Evolutionary conservation across 805 yeast genomes (phyloP), one percentile per base, ranked within the genome.

Genomic region (Saccharomycopsis javanensis): DNA sequence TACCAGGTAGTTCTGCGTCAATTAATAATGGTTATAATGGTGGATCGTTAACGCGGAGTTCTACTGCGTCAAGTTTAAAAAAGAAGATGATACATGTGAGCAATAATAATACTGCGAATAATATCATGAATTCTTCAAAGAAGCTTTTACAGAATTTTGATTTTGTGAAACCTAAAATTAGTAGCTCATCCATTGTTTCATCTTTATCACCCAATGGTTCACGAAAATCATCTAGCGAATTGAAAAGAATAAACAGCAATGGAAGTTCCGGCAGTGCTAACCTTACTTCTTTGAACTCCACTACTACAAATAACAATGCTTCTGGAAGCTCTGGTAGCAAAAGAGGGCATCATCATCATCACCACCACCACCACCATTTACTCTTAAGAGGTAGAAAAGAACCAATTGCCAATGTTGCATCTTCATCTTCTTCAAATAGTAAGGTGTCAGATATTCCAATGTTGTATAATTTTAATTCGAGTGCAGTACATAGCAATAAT

Each of bases 381-480:
- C 37, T 48, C 18, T 34, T 60, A 31, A 54, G 46, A 30, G 28
- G 54, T 13, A 53, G 57, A 35, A 58, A 56, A 18, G 61, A 58
- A 8, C 25, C 30, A 10, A 54, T 42, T 16, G 25, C 53, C 6
- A 60, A 60, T 46, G 46, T 55, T 31, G 48, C 59, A 16, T 70
- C 74, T 1, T 69, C 72, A 0, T 64, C 71, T 0, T 66, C 66
- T 33, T 70, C 74, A 1, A 71, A 69, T 55, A 70, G 73, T 4
- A 64, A 64, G 55, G 58, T 64, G 2, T 61, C 60, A 3, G 66
- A 64, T 35, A 66, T 66, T 6, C 67, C 67, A 34, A 57, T 69
- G 7, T 34, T 69, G 25, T 71, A 71, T 54, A 66, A 71, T 1
- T 71, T 71, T 57, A 68, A 63, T 42, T 70, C 72, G 1, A 62